Evolutionary conservation across 257 asterid species (phyloP).

Genomic region (Ocimum tenuiflorum): DNA sequence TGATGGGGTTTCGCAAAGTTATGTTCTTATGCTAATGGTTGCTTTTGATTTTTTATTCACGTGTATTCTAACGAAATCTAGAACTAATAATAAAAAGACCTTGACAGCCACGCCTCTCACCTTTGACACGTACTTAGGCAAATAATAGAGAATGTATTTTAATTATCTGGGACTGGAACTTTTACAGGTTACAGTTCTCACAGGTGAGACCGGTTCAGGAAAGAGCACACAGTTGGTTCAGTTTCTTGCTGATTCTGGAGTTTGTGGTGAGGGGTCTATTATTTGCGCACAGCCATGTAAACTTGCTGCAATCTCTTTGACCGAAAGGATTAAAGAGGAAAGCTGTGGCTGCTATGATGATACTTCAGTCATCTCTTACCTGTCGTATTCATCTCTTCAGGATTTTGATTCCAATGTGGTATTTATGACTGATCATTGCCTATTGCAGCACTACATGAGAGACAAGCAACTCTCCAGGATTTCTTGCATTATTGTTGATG

Average conservation of each 20-base stretch:
- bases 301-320: conserved; percentile 73
- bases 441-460: conserved; percentile 72
- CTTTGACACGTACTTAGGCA: not conserved
- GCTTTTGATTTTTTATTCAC: too few species aligned
- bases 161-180: conserved; percentile 8
- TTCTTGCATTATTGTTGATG: conserved; percentile 84
- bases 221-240: conserved; percentile 95
- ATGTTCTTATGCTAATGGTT: too few species aligned
- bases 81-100: not conserved
- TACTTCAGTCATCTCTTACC: conserved; percentile 36
- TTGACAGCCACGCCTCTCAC: not conserved
- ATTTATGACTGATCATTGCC: conserved; percentile 83
- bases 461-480: conserved; percentile 55
- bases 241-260: conserved; percentile 78
- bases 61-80: not conserved
- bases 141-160: not conserved
- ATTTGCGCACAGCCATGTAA: conserved; percentile 95
- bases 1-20: too few species aligned
- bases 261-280: conserved; percentile 43
- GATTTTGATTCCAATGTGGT: conserved; percentile 47
- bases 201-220: conserved; percentile 96
- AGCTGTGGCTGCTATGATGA: conserved; percentile 52
- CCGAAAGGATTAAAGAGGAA: conserved; percentile 81
- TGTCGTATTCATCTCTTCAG: conserved; percentile 53
- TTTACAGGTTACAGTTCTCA: conserved; percentile 60